Base-by-base conservation (phyloP, 768 basidiomycete species). In the Tulasnella sp. region DNA sequence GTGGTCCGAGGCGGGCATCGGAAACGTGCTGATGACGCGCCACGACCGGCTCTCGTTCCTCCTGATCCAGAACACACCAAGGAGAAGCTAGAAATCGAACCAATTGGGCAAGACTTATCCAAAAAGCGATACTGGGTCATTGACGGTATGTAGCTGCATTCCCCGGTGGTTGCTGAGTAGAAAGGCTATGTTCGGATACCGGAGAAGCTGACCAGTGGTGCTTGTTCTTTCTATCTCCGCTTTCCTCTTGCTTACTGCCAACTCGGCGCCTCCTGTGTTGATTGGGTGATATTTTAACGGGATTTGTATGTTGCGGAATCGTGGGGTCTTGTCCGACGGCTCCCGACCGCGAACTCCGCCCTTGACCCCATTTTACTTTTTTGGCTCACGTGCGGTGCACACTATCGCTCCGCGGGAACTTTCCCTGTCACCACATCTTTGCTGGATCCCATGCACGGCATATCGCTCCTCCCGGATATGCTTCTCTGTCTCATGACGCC, bases 51-150 rank as follows among this genome's bases (percentile, higher is more conserved):
- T n/a, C 67, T 79, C 23, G 80, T 38, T 77, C 79, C 63, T 44
- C 70, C 82, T 58, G 73, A 75, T 50, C 83, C 86, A 70, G 78
- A 83, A n/a, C 75, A 76, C 62, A 86, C 82, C 67, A 81, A 79
- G 68, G 81, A 83, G 65, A 77, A 72, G 44, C 73, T 92, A 51
- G 79, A 81, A 61, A 73, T 87, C 49, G 64, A 78, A 58, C 89
- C 90, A 17, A 68, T 91, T 24, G 90, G 90, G 45, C 87, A 88
- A 67, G 90, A 93, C 69, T 71, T 69, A 53, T 76, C 78, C 53
- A 80, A 86, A 65, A 86, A 80, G 71, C 85, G 90, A 53, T 93
- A 83, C 72, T 93, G 90, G 90, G 72, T 85, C 65, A 80, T 80
- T 69, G 90, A 92, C 81, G 86, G 89, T 93, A 76, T 78, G 89